Evolutionary conservation across 768 basidiomycete species (phyloP).

Genomic region (Boletus subparvulus): DNA sequence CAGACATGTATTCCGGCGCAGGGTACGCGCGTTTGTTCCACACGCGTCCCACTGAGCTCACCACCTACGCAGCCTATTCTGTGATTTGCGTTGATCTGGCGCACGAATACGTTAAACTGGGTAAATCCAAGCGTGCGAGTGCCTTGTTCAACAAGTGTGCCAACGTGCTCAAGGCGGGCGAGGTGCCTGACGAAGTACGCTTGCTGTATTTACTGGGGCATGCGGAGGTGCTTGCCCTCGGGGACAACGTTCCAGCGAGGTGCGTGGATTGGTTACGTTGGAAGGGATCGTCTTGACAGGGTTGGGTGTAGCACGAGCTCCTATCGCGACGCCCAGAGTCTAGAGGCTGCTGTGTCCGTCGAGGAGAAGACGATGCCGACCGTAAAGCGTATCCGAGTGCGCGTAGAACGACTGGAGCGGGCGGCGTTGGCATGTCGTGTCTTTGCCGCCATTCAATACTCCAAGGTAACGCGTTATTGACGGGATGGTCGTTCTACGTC

Average conservation of each 20-base stretch:
- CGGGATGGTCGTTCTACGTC: background rate
- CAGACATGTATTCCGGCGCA: constrained; percentile 42
- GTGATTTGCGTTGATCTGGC: constrained; percentile 69
- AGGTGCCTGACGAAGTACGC: constrained; percentile 51
- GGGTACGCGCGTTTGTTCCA: constrained; percentile 37
- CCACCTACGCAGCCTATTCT: constrained; percentile 50
- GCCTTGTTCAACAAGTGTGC: constrained; percentile 62
- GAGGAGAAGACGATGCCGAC: constrained; percentile 52
- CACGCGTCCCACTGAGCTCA: background rate
- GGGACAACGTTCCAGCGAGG: constrained; percentile 64
- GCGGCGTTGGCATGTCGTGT: no score
- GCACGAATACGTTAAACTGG: constrained; percentile 75
- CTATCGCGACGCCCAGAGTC: constrained; percentile 55
- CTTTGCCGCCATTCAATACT: no score
- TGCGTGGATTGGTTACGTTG: constrained; percentile 23
- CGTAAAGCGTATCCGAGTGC: constrained; percentile 54
- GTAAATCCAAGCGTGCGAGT: constrained; percentile 67
- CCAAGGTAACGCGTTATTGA: constrained; percentile 42
- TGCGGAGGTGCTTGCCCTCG: constrained; percentile 60
- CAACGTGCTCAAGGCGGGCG: constrained; percentile 41
- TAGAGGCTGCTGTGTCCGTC: constrained; percentile 39
- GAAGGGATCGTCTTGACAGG: background rate
- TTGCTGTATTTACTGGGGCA: constrained; percentile 61
- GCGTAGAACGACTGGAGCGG: constrained; percentile 42
- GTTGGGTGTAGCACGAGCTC: constrained; percentile 39